Base-by-base conservation (phyloP, 352 stramenopile species). In the Phytophthora ohioensis region DNA sequence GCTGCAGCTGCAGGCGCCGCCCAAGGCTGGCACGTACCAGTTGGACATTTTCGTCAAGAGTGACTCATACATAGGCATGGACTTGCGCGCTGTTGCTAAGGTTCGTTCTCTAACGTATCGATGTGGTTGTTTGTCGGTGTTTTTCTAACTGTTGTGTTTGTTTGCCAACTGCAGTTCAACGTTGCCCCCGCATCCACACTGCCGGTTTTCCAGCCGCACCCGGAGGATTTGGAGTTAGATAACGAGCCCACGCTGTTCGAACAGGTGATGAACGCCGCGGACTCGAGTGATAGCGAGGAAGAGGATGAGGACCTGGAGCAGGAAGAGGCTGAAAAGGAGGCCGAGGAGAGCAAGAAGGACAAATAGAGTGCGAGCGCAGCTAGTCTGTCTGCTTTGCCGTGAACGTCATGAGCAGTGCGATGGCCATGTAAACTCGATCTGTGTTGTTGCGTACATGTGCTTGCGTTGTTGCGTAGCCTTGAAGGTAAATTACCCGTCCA, bases 221-320 rank as follows among this genome's bases (percentile, higher is more conserved):
- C 96, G 47, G 98, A 99, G 62, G 98, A 99, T 87, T 83, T 99
- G 67, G 96, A 98, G 73, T 90, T 99, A 76, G 98, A 99, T 87
- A 99, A 99, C 70, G 98, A 99, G 78, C 97, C 98, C 17, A 99
- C 97, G 39, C 82, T 99, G 65, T 99, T 99, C 75, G 98, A 99
- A 81, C 97, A 99, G 80, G 97, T 96, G 57, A 96, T 96, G 87
- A 93, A 94, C 62, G 80, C 81, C 31, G 85, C 73, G 53, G 89
- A 96, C 76, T 93, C 85, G 64, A 95, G 86, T 81, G 87, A 95
- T 88, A 93, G 85, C 75, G 87, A 94, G 75, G 87, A 93, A 43
- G 89, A 95, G 64, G 81, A 91, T 58, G 82, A 91, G 53, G 82
- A 91, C 54, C 64, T 78, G 58, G 69, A 75, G 13, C 68, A 83